Conservation (phyloP, 345 rosid genomes). For the Pistacia atlantica region DNA sequence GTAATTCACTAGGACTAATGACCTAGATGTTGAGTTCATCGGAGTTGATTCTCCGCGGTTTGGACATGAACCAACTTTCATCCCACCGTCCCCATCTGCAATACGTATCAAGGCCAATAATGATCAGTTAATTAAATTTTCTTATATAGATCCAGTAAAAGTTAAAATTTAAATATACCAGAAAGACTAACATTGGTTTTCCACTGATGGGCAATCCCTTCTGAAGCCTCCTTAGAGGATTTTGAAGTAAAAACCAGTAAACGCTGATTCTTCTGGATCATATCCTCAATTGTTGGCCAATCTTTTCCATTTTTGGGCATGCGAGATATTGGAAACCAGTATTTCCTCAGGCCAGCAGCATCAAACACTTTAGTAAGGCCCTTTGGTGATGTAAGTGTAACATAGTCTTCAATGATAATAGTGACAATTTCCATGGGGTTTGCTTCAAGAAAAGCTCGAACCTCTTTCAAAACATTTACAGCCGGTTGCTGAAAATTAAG, state of each 20-base stretch:
- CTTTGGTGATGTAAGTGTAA: conserved; percentile 59
- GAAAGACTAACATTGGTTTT: conserved; percentile 78
- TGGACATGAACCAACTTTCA: conserved; percentile 65
- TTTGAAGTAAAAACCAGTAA: conserved; percentile 79
- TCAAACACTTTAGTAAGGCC: conserved; percentile 72
- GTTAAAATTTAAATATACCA: neutral
- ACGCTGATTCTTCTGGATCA: conserved; percentile 70
- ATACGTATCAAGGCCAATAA: conserved; percentile 12
- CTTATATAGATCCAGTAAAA: no score
- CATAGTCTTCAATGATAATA: conserved; percentile 83
- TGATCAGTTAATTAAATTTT: neutral
- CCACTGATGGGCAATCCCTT: conserved; percentile 83
- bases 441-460: conserved; percentile 54
- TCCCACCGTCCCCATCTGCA: conserved; percentile 80
- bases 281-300: conserved; percentile 80
- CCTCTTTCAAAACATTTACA: conserved; percentile 62
- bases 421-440: conserved; percentile 73
- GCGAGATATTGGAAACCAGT: conserved; percentile 72
- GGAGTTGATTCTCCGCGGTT: conserved; percentile 75
- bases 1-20: conserved; percentile 70
- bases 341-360: conserved; percentile 67
- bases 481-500: conserved; percentile 62
- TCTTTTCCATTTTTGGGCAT: conserved; percentile 82
- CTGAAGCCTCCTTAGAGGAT: conserved; percentile 66
- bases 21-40: conserved; percentile 55